Conservation (phyloP, 2,329 filamentous ascomycete genomes). For the Cryoendolithus antarcticus region DNA sequence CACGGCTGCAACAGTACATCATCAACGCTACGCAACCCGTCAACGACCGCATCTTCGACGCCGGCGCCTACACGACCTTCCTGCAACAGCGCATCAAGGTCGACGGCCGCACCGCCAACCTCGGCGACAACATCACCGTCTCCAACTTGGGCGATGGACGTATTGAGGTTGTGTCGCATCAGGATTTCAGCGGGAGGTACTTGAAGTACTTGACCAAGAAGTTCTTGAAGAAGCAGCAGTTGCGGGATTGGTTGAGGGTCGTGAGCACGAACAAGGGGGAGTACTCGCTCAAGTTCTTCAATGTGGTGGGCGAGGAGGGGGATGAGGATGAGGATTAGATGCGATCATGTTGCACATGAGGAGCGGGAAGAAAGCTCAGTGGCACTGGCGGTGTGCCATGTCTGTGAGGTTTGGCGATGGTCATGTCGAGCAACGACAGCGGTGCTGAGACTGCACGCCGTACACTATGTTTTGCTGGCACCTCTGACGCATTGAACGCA, state of each 20-base stretch:
- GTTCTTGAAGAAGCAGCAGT: constrained; percentile 99
- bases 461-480: no score
- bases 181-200: constrained; percentile 96
- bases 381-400: no score
- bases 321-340: constrained; percentile 99
- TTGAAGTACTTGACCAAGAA: constrained; percentile 99
- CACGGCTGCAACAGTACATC: constrained; percentile 58
- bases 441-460: no score
- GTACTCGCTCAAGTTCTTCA: constrained; percentile 99
- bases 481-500: no score
- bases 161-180: constrained; percentile 95
- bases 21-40: constrained; percentile 99
- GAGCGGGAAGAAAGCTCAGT: no score
- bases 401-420: no score
- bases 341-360: no score
- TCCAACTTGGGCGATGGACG: constrained; percentile 88
- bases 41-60: constrained; percentile 99
- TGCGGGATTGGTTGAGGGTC: constrained; percentile 98
- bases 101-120: constrained; percentile 94
- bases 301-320: constrained; percentile 95
- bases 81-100: constrained; percentile 99
- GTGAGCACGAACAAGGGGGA: constrained; percentile 96
- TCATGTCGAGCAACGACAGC: no score
- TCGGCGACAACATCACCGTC: constrained; percentile 86
- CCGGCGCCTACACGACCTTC: constrained; percentile 99